These are phyloP conservation scores for Beverwykella pulmonaria DNA, from an alignment of 495 filamentous ascomycete genomes.

Conservation along the genomic window DNA sequence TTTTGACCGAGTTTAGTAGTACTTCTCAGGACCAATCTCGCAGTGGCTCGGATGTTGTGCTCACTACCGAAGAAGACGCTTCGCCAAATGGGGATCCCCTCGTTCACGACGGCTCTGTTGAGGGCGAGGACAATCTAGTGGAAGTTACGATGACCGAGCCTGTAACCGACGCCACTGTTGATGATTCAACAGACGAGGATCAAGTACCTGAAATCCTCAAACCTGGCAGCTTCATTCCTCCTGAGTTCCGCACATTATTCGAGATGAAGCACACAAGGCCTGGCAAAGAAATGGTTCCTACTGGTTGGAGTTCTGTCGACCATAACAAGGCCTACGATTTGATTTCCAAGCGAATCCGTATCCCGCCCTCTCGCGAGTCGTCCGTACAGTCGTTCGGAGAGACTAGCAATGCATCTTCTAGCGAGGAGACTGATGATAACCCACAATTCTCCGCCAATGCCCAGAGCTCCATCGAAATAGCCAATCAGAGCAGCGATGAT, in stretches of 20 bases:
- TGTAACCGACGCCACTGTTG: slow-evolving; percentile 46
- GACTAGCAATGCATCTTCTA: slow-evolving; percentile 23
- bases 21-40: slow-evolving; percentile 42
- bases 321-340: slow-evolving; percentile 59
- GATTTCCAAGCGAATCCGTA: slow-evolving; percentile 58
- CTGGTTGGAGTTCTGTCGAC: slow-evolving; percentile 61
- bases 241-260: slow-evolving; percentile 69
- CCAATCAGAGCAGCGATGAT: slow-evolving; percentile 34
- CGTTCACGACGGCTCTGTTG: slow-evolving; percentile 73
- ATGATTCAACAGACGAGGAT: slow-evolving; percentile 41
- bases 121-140: slow-evolving; percentile 88
- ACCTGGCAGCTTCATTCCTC: slow-evolving; percentile 53
- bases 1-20: slow-evolving; percentile 56
- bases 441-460: slow-evolving; percentile 29
- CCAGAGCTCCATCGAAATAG: slow-evolving; percentile 11
- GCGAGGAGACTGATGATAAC: slow-evolving; percentile 34
- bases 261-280: slow-evolving; percentile 63
- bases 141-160: slow-evolving; percentile 81
- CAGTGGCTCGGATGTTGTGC: slow-evolving; percentile 72
- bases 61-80: slow-evolving; percentile 72
- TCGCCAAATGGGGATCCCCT: slow-evolving; percentile 69
- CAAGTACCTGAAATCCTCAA: slow-evolving; percentile 53
- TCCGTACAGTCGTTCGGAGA: slow-evolving; percentile 42
- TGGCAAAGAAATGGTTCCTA: slow-evolving; percentile 58
- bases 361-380: slow-evolving; percentile 41